Conservation (phyloP, 345 rosid genomes). For the Linum tenue region DNA sequence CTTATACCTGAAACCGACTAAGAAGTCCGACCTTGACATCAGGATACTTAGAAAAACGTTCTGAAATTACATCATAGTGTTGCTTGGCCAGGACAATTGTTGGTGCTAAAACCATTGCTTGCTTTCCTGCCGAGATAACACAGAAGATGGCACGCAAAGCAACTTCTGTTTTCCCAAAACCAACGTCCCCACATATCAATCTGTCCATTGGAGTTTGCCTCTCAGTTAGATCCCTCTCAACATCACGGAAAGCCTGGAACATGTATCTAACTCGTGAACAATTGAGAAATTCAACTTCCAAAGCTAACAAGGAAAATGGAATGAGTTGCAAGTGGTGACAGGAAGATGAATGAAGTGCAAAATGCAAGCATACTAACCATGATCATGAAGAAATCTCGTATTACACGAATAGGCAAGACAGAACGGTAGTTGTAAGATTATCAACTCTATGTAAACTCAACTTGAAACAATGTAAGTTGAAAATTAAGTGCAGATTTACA, state of each 20-base stretch:
- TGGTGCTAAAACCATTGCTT: slow-evolving; percentile 96
- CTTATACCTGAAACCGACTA: slow-evolving; percentile 84
- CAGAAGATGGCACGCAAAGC: slow-evolving; percentile 86
- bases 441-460: background rate
- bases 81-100: slow-evolving; percentile 92
- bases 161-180: slow-evolving; percentile 97
- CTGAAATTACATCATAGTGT: slow-evolving; percentile 78
- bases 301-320: background rate
- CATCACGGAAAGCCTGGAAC: slow-evolving; percentile 86
- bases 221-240: slow-evolving; percentile 83
- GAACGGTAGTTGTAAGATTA: background rate
- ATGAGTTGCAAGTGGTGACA: no score
- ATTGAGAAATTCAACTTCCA: slow-evolving; percentile 7
- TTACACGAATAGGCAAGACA: background rate
- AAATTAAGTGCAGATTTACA: background rate
- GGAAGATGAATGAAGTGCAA: no score
- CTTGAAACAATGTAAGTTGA: slow-evolving; percentile 1
- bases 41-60: slow-evolving; percentile 58
- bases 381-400: background rate
- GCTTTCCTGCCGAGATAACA: slow-evolving; percentile 82
- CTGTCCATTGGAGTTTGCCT: slow-evolving; percentile 95
- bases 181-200: slow-evolving; percentile 92
- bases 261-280: slow-evolving; percentile 17
- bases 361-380: background rate
- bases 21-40: slow-evolving; percentile 68